phyloP scores from a whole-genome alignment of 768 basidiomycete genomes.

The Leucocoprinus leucothites region DNA sequence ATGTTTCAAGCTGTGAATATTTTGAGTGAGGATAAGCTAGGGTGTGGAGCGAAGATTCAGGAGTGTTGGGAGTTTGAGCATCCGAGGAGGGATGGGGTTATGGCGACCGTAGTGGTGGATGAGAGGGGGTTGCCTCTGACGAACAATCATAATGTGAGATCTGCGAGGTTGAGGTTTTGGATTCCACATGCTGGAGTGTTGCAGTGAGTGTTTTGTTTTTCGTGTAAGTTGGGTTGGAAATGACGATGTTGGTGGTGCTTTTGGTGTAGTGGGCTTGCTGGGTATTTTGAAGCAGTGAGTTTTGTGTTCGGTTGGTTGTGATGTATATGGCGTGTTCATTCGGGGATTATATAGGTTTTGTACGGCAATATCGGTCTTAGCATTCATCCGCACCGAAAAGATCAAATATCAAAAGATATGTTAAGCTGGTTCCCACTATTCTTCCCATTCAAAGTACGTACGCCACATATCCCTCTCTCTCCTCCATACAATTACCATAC shows the following conservation, averaged over 20 bases:
- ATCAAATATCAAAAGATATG: conserved; percentile 91
- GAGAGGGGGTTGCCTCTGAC: conserved; percentile 53
- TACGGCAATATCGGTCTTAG: conserved; percentile 90
- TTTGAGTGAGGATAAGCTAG: conserved; percentile 75
- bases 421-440: conserved; percentile 98
- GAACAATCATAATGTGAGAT: conserved; percentile 95
- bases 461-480: too few species aligned
- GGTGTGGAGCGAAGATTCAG: conserved; percentile 82
- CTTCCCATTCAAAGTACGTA: conserved; percentile 88
- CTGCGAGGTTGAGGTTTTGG: conserved; percentile 81
- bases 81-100: conserved; percentile 74
- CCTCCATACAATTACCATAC: background rate
- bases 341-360: conserved; percentile 41
- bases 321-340: background rate
- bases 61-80: conserved; percentile 99
- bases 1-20: conserved; percentile 96
- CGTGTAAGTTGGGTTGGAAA: background rate
- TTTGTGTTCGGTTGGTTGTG: background rate
- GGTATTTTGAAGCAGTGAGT: conserved; percentile 88
- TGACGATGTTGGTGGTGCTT: background rate
- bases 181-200: conserved; percentile 93
- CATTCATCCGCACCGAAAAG: conserved; percentile 89
- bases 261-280: conserved; percentile 70
- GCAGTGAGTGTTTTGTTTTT: conserved; percentile 47
- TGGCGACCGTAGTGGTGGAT: too few species aligned